Conservation (phyloP, 2,329 filamentous ascomycete species). For the Aspergillus intermedius region DNA sequence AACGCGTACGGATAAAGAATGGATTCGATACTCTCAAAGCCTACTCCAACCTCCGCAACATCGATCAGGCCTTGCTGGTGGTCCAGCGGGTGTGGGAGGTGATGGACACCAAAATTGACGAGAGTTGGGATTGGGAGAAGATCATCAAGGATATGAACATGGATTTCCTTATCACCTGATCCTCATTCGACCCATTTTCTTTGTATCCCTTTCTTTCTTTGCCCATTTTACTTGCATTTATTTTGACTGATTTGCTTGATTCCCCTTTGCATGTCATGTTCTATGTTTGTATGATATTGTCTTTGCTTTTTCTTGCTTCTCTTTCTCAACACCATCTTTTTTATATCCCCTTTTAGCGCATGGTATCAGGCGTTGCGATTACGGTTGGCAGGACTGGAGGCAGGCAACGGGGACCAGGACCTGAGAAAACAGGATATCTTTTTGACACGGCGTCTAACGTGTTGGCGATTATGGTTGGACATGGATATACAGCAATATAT, state of each 20-base stretch:
- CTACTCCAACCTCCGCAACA: slow-evolving; percentile 54
- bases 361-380: no score
- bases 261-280: not conserved
- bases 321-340: not conserved
- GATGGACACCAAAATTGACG: slow-evolving; percentile 52
- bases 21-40: slow-evolving; percentile 51
- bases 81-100: slow-evolving; percentile 53
- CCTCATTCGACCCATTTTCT: not conserved
- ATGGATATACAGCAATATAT: no score
- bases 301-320: not conserved
- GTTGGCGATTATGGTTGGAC: no score
- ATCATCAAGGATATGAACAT: slow-evolving; percentile 53
- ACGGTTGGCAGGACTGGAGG: no score
- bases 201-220: not conserved
- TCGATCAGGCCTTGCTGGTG: slow-evolving; percentile 49
- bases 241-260: not conserved
- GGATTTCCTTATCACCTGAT: slow-evolving; percentile 56
- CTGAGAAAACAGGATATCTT: no score
- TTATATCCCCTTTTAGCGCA: not conserved
- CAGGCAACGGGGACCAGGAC: no score
- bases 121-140: slow-evolving; percentile 59
- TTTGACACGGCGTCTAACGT: no score
- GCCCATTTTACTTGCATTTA: not conserved
- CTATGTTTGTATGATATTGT: not conserved
- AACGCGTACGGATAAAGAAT: slow-evolving; percentile 49